These are phyloP conservation scores for Cicer cuneatum DNA, from an alignment of 306 rosid genomes.

Conservation along the genomic window DNA sequence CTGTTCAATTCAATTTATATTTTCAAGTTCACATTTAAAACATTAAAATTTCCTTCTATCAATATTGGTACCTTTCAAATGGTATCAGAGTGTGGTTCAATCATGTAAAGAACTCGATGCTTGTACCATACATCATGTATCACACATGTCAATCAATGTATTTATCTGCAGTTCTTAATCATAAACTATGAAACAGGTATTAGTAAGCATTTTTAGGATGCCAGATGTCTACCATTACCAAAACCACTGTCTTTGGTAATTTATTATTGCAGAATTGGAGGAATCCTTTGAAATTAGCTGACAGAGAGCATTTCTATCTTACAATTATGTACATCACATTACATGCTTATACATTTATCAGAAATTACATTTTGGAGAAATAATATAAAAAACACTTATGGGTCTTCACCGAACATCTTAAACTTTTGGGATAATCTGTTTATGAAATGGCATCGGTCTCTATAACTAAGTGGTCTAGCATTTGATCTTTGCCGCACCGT, in stretches of 20 bases:
- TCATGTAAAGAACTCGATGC: background rate
- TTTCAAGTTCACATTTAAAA: too few species aligned
- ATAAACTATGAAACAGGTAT: constrained; percentile 22
- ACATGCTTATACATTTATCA: background rate
- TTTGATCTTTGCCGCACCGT: background rate
- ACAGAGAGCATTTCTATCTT: constrained; percentile 1
- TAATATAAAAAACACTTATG: background rate
- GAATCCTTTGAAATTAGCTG: constrained; percentile 1
- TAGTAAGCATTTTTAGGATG: background rate
- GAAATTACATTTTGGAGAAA: background rate
- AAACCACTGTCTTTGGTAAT: background rate
- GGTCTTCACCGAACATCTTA: background rate
- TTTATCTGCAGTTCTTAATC: background rate
- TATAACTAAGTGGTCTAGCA: background rate
- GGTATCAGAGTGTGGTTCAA: too few species aligned
- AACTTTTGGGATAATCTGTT: background rate
- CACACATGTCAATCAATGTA: constrained; percentile 14
- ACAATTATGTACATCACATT: background rate
- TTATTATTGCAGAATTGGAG: background rate
- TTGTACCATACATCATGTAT: background rate
- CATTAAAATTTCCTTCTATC: too few species aligned
- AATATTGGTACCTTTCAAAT: too few species aligned
- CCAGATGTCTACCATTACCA: background rate
- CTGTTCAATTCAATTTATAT: too few species aligned
- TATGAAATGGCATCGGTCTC: background rate